Evolutionary conservation across 257 asterid species (phyloP), one percentile per base, ranked within the genome.

Genomic region (Penstemon eatonii): DNA sequence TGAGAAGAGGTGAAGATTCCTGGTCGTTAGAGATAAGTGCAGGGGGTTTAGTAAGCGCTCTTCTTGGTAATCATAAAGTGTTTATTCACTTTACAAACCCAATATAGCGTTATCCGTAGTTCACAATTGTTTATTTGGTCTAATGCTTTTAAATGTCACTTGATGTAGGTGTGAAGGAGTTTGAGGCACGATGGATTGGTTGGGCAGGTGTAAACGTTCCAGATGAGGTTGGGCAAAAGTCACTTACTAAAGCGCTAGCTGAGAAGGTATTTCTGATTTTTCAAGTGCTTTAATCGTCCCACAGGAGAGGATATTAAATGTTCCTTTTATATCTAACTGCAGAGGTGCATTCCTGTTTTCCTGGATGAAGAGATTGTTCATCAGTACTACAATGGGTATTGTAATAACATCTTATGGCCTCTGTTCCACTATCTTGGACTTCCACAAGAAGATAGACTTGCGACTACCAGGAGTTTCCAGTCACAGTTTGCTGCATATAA

Each of bases 201-300:
- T 91, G 98, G 98, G 96, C 98, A 9, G 98, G 98, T 60, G 95
- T 91, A 18, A 89, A 91, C 76, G 96, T 91, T 73, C 92, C 98
- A 7, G 98, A 91, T 65, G 94, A 87, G 83, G 85, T 84, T 11
- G 98, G 96, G 58, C 86, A 89, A 76, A 79, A 72, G 82, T 86
- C 98, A 56, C 96, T 91, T 68, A 76, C 95, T 53, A 77, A 71
- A 77, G 92, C 95, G 63, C 83, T 91, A 40, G 96, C 96, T 65
- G 95, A 91, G 78, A 91, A 89, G 98, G 98, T 87, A 11, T 61
- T 60, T 73, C 56, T 63, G 44, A 13, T 50, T 52, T 65, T 52
- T 62, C 47, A 37, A 15, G 49, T 51, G 10, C 19, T 42, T 18
- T 53, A 25, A 10, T 51, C 56, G 55, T 56, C 49, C 56, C 63